Conservation (phyloP, 345 rosid genomes). For the Excoecaria agallocha region DNA sequence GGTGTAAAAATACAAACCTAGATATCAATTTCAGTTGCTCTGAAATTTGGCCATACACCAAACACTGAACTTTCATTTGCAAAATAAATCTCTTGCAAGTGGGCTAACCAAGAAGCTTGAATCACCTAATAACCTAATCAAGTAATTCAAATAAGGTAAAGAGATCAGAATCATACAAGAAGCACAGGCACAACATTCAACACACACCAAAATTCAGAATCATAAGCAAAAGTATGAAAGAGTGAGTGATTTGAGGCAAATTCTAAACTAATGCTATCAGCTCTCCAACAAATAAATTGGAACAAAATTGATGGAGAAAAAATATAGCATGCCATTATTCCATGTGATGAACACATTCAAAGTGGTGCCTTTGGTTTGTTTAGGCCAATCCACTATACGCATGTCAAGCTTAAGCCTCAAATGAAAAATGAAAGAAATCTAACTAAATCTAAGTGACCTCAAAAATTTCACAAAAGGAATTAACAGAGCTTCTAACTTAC, state of each 20-base stretch:
- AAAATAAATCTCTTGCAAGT: background rate
- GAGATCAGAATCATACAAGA: too few relatives aligned
- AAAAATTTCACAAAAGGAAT: too few relatives aligned
- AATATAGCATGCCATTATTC: background rate
- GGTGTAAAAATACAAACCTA: background rate
- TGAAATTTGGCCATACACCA: background rate
- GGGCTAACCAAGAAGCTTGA: background rate
- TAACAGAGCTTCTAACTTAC: too few relatives aligned
- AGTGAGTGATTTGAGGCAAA: background rate
- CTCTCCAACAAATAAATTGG: background rate
- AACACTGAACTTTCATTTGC: background rate
- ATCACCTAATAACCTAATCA: background rate
- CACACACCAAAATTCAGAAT: background rate
- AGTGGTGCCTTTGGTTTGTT: background rate
- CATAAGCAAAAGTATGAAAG: background rate
- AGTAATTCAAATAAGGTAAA: background rate
- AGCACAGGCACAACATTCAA: too few relatives aligned
- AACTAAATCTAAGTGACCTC: background rate
- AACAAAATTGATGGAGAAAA: background rate
- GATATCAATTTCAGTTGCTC: background rate
- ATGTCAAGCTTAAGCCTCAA: background rate
- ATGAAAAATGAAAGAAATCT: background rate
- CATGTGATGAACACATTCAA: background rate
- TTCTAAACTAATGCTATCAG: background rate
- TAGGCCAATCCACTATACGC: background rate